Evolutionary conservation across 2,329 filamentous ascomycete species (phyloP).

Genomic region (Curvularia spicifera): DNA sequence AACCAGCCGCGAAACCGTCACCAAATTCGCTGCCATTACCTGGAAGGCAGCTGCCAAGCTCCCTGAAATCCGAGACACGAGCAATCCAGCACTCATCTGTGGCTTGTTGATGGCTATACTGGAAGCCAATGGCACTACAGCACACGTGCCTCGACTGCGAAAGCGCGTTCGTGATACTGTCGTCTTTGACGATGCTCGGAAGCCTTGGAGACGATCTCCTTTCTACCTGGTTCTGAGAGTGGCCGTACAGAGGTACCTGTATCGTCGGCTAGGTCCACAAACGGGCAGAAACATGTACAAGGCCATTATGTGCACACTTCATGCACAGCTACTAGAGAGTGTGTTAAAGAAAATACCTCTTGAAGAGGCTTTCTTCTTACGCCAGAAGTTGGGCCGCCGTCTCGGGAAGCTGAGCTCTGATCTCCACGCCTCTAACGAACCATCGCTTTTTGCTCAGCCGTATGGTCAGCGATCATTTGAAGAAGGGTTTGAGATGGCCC

Average conservation of each 20-base stretch:
- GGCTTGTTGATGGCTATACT: constrained; percentile 67
- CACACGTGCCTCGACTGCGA: constrained; percentile 50
- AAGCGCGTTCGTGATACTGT: constrained; percentile 72
- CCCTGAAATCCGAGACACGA: constrained; percentile 64
- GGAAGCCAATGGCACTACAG: constrained; percentile 58
- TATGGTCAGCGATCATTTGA: constrained; percentile 9
- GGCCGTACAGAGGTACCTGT: constrained; percentile 60
- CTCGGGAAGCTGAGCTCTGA: constrained; percentile 64
- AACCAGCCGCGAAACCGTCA: constrained; percentile 61
- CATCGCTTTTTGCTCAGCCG: background rate
- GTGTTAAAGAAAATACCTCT: constrained; percentile 33
- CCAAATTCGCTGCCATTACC: constrained; percentile 59
- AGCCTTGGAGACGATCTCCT: constrained; percentile 68
- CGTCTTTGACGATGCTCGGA: constrained; percentile 53
- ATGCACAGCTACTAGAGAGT: constrained; percentile 58
- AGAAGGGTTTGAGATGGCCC: constrained; percentile 19
- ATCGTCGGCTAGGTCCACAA: constrained; percentile 48
- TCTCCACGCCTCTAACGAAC: background rate
- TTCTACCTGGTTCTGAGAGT: constrained; percentile 70
- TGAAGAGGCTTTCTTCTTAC: constrained; percentile 52
- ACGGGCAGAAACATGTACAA: constrained; percentile 63
- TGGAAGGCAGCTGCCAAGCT: constrained; percentile 59
- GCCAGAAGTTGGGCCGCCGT: constrained; percentile 63
- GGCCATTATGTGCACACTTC: constrained; percentile 58
- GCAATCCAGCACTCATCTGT: constrained; percentile 63